phyloP scores from a whole-genome alignment of 495 filamentous ascomycete genomes.

The Hypoxylon subgilvum region DNA sequence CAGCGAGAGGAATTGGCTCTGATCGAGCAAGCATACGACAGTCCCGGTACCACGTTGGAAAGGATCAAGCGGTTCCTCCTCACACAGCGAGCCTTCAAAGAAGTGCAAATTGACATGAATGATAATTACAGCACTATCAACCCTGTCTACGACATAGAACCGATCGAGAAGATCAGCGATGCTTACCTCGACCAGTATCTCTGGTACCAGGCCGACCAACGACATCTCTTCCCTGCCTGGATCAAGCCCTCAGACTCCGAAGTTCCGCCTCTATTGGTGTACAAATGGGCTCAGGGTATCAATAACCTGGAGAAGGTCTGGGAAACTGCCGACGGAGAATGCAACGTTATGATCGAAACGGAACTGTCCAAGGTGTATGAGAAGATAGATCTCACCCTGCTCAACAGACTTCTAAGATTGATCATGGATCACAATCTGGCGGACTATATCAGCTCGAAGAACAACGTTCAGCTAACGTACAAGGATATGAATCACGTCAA shows the following conservation, averaged over 20 bases:
- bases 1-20: conserved; percentile 96
- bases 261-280: conserved; percentile 93
- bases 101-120: conserved; percentile 99
- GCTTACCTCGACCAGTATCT: conserved; percentile 98
- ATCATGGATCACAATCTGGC: conserved; percentile 99
- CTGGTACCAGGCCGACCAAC: conserved; percentile 99
- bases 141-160: conserved; percentile 98
- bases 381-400: conserved; percentile 95
- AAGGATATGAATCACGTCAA: conserved; percentile 99
- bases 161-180: conserved; percentile 99
- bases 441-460: conserved; percentile 99
- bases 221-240: conserved; percentile 97
- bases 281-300: conserved; percentile 99
- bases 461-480: conserved; percentile 98
- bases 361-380: conserved; percentile 98
- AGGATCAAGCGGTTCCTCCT: conserved; percentile 97
- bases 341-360: conserved; percentile 99
- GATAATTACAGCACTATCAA: conserved; percentile 99
- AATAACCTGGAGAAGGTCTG: conserved; percentile 98
- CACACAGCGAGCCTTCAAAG: conserved; percentile 97
- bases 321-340: conserved; percentile 94
- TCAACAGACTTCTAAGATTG: conserved; percentile 89
- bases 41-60: conserved; percentile 92
- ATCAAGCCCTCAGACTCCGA: conserved; percentile 99
- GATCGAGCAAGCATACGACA: conserved; percentile 99